Base-by-base conservation (phyloP, 768 basidiomycete species). In the Vararia minispora region DNA sequence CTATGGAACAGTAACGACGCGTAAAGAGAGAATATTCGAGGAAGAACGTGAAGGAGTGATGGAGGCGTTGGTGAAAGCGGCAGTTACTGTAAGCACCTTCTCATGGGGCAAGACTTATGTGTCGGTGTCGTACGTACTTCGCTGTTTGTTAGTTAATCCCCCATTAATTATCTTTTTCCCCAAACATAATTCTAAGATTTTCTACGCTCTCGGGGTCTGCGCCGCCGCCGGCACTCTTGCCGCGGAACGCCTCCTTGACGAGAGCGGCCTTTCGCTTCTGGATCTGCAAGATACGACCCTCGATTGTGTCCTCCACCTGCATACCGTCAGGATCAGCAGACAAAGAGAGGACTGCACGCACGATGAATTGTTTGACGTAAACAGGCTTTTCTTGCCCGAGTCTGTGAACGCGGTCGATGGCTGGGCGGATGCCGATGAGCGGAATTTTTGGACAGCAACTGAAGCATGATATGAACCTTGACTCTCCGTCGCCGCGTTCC, bases 221-320 rank as follows among this genome's bases (percentile, higher is more conserved):
- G 35, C 66, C 69, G 1, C 55, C 59, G 16, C 63, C 57, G n/a
- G n/a, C n/a, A 17, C 23, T 25, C 35, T 61, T 71, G 33, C 77
- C 77, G 18, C 76, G 71, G 52, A 91, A 84, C 2, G 88, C 87
- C 52, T 85, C 84, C 48, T 79, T 83, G 16, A 91, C 71, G 33
- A 94, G 84, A 3, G 85, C 85, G 0, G 77, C 87, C 61, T 92
- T 94, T 26, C 86, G 65, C 50, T 80, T 77, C 56, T 92, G 90
- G 16, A 92, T 87, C 47, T 76, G 66, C 5, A 87, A 56, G 45
- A 90, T 86, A 12, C 82, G 74, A 0, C 75, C 75, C 54, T 89
- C 86, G 40, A 89, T 82, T 1, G 85, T 88, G 39, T 80, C 65
- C 8, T 72, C 58, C 3, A 86, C 63, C 83, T 86, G 44, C 28